A percentile compares a stretch with the other conserved stretches of the same genome.
Evolutionary conservation across 148 eudicot species (phyloP).

Genomic region (Rhododendron mucronatum): DNA sequence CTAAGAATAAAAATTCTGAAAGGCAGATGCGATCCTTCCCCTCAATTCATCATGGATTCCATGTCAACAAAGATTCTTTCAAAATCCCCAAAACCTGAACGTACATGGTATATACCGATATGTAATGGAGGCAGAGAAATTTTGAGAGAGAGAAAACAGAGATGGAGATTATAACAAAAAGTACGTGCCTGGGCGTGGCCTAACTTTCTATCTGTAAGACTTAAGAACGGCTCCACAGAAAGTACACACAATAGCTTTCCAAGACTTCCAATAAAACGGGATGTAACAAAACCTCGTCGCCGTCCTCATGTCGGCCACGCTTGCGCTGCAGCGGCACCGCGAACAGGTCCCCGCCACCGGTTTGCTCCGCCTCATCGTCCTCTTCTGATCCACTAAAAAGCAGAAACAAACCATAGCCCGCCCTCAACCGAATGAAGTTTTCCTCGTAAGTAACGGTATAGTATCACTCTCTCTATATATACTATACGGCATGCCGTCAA

Average conservation of each 20-base stretch:
- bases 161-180: neutral
- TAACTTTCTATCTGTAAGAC: conserved; percentile 31
- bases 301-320: conserved; percentile 58
- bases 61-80: neutral
- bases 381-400: conserved; percentile 60
- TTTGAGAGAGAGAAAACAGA: neutral
- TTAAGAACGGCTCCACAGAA: conserved; percentile 61
- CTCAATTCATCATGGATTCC: neutral
- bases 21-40: neutral
- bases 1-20: neutral
- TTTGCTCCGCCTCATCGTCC: conserved; percentile 32
- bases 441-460: neutral
- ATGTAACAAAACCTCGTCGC: conserved; percentile 48
- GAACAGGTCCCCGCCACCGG: conserved; percentile 66
- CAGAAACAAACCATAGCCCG: conserved; percentile 43
- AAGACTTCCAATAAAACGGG: conserved; percentile 52
- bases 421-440: neutral
- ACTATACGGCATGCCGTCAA: neutral
- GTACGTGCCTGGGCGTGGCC: neutral
- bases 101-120: neutral
- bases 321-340: conserved; percentile 54
- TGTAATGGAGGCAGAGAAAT: neutral
- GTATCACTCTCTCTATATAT: neutral
- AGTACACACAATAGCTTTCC: conserved; percentile 65
- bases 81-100: neutral